These are phyloP conservation scores for Sclerotinia spermophila DNA, from an alignment of 2,329 filamentous ascomycete species.

Conservation along the genomic window DNA sequence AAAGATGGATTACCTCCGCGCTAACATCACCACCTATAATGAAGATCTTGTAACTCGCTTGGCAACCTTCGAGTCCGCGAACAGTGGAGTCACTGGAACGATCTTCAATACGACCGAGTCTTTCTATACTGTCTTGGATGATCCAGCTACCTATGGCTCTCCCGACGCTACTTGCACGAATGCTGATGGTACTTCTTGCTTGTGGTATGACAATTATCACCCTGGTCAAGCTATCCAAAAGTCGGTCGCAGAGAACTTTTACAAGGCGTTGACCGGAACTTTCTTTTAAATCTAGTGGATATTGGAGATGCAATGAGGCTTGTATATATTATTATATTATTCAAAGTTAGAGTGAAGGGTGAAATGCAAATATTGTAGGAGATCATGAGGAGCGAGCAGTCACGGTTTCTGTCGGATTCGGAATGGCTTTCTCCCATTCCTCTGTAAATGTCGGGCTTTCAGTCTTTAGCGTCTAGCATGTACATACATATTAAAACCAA, in stretches of 20 bases:
- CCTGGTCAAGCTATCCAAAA: constrained; percentile 12
- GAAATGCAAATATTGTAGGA: neutral
- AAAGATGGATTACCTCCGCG: neutral
- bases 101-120: constrained; percentile 5
- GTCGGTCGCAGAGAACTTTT: constrained; percentile 10
- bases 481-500: neutral
- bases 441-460: neutral
- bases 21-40: constrained; percentile 8
- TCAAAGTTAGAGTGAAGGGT: too few relatives aligned
- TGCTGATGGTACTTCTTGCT: constrained; percentile 11
- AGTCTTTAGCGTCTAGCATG: neutral
- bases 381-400: neutral
- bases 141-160: neutral
- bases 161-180: neutral
- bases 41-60: neutral
- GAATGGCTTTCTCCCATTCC: neutral
- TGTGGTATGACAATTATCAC: constrained; percentile 16
- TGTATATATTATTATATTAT: neutral
- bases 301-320: neutral
- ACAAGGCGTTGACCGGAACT: neutral
- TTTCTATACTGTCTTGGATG: neutral
- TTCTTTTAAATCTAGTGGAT: neutral
- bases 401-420: neutral
- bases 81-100: neutral
- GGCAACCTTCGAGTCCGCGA: neutral